Conservation (phyloP, 768 basidiomycete genomes). For the Lactarius tabidus region DNA sequence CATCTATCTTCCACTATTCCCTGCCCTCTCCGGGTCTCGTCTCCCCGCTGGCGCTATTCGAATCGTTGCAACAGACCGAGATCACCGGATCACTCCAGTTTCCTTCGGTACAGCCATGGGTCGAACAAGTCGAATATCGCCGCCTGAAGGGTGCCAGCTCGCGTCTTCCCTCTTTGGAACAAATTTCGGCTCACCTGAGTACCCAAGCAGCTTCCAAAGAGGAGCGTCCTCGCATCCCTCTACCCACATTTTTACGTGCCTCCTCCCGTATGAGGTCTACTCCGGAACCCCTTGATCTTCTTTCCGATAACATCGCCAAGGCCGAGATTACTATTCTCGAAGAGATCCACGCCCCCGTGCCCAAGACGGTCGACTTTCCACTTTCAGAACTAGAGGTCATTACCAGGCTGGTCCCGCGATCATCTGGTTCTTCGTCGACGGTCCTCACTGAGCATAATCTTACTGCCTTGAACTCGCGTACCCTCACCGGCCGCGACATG, state of each 20-base stretch:
- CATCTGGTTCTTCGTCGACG: slow-evolving; percentile 40
- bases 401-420: slow-evolving; percentile 46
- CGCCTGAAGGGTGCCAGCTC: slow-evolving; percentile 24
- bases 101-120: slow-evolving; percentile 43
- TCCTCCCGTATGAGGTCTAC: not conserved
- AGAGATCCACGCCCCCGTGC: slow-evolving; percentile 28
- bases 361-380: slow-evolving; percentile 38
- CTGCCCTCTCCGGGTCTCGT: slow-evolving; percentile 65
- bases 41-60: slow-evolving; percentile 59
- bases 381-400: slow-evolving; percentile 44
- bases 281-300: not conserved
- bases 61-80: slow-evolving; percentile 35
- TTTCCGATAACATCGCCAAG: not conserved
- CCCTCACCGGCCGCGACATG: slow-evolving; percentile 59
- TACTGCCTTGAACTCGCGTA: slow-evolving; percentile 47
- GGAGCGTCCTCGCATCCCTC: slow-evolving; percentile 31
- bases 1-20: slow-evolving; percentile 62
- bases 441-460: slow-evolving; percentile 53
- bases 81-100: slow-evolving; percentile 23
- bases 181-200: slow-evolving; percentile 64
- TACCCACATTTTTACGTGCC: slow-evolving; percentile 35
- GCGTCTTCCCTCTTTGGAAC: slow-evolving; percentile 64
- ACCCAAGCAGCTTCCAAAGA: slow-evolving; percentile 34
- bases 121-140: slow-evolving; percentile 66
- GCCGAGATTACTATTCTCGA: slow-evolving; percentile 18